Base-by-base conservation (phyloP, 164 flowering plant species). In the Nelumbo lutea region DNA sequence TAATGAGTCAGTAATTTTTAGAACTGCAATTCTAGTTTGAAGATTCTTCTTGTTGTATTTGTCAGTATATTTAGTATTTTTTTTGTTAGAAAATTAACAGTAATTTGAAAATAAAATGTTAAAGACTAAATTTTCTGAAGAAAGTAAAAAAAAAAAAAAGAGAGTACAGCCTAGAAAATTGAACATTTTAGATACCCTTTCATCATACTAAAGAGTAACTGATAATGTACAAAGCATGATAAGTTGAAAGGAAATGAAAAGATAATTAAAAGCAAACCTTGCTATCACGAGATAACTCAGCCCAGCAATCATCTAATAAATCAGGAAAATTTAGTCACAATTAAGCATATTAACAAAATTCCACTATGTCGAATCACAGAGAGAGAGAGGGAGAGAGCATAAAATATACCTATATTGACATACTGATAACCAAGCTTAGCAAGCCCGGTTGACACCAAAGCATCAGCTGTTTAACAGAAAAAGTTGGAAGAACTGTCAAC, bases 261-360 rank as follows among this genome's bases (percentile, higher is more conserved):
- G 57, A 13, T 41, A 27, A 39, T 38, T 45, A 51, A n/a, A 53
- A 13, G 57, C 68, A 61, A 62, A 79, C 81, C 79, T 70, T 8
- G 42, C 52, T 45, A 60, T 83, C 88, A 68, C 91, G 79, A 68
- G 63, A 58, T 43, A 73, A 66, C 66, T 86, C 90, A 6, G 79
- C 92, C 92, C 92, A 88, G 58, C 92, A 88, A 79, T 88, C 92
- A 82, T 88, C 92, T 88, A 75, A 68, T 6, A 64, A 43, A 68
- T 39, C 15, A n/a, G 11, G 9, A 55, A 69, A 61, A 10, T 27
- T 27, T 27, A 27, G 27, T 27, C 10, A 48, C 45, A 38, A n/a
- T 69, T 6, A 63, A 57, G 11, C 14, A 52, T 27, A 46, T 56
- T 64, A 14, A 61, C 38, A 60, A n/a, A 70, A 65, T 53, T 58